Evolutionary conservation across 345 rosid genomes (phyloP).

Genomic region (Eucalyptus cloeziana): DNA sequence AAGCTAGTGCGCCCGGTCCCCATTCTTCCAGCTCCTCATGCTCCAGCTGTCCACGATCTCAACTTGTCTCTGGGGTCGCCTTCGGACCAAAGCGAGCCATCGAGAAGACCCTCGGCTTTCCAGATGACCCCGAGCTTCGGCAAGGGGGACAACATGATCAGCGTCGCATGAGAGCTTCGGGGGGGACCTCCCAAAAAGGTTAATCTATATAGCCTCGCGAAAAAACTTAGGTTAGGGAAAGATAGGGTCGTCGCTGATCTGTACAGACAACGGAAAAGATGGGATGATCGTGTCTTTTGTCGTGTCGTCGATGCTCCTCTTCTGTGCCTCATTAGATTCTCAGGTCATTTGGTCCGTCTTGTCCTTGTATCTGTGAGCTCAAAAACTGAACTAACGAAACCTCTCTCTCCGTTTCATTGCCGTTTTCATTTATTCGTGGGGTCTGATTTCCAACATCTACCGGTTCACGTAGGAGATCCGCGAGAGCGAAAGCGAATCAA

Average conservation of each 20-base stretch:
- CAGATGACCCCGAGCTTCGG: conserved; percentile 26
- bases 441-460: background rate
- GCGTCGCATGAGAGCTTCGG: conserved; percentile 29
- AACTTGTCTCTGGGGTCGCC: conserved; percentile 7
- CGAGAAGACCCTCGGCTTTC: conserved; percentile 25
- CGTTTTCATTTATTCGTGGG: background rate
- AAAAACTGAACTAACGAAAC: background rate
- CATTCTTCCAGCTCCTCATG: conserved; percentile 1
- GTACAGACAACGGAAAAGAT: background rate
- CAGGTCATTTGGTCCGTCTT: background rate
- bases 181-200: background rate
- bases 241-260: background rate
- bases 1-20: conserved; percentile 16
- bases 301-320: background rate
- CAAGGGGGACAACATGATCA: conserved; percentile 49
- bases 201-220: background rate
- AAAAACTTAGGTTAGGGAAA: background rate
- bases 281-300: background rate
- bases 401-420: background rate
- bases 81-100: conserved; percentile 24
- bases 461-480: background rate
- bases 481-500: background rate
- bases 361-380: background rate
- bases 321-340: background rate
- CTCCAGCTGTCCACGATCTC: conserved; percentile 14